phyloP scores from a whole-genome alignment of 345 rosid genomes.

The Acer saccharum region DNA sequence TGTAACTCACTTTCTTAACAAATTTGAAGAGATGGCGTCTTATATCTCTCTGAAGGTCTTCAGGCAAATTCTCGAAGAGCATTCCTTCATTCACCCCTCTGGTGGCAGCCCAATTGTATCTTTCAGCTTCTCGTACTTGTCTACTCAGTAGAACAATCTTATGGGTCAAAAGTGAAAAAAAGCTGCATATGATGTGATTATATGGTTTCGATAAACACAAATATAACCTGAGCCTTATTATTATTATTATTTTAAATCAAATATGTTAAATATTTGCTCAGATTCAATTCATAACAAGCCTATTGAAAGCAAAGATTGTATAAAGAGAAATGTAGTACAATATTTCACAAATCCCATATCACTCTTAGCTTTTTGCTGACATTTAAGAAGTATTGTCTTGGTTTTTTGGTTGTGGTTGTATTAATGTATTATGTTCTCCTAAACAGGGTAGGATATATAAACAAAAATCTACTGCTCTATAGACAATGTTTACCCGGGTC shows the following conservation, averaged over 20 bases:
- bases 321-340: background rate
- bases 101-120: constrained; percentile 85
- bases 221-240: too few relatives aligned
- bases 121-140: constrained; percentile 82
- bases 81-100: constrained; percentile 83
- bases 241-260: background rate
- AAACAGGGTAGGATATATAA: background rate
- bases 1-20: constrained; percentile 61
- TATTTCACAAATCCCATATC: background rate
- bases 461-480: background rate
- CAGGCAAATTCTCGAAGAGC: constrained; percentile 78
- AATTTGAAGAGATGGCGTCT: constrained; percentile 83
- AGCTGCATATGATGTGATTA: constrained; percentile 1
- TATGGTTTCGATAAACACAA: background rate
- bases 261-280: background rate
- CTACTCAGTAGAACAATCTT: constrained; percentile 37
- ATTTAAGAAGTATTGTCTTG: background rate
- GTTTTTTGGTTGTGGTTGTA: background rate
- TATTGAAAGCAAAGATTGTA: background rate
- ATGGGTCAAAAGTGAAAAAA: background rate
- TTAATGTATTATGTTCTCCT: background rate
- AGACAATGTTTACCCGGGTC: background rate
- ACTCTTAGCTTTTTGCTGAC: background rate
- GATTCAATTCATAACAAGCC: background rate
- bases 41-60: constrained; percentile 88